A percentile compares a stretch with the other conserved stretches of the same genome.
Conservation (phyloP, 352 stramenopile genomes). For the Phytophthora lateralis region DNA sequence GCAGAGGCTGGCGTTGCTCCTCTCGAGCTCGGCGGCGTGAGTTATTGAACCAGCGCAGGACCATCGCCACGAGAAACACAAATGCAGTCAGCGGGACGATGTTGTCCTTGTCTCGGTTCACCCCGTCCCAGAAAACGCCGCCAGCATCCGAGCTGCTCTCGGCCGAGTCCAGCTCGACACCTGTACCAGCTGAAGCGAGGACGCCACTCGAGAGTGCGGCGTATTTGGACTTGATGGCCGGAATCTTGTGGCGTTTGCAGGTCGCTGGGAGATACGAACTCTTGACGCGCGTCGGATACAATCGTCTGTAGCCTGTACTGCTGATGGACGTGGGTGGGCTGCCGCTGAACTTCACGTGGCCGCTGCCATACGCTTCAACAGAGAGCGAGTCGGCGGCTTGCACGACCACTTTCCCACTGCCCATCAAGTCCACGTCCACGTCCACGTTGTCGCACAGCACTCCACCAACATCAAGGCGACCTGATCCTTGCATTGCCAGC, state of each 20-base stretch:
- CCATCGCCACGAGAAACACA: constrained; percentile 29
- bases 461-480: constrained; percentile 41
- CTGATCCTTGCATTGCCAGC: constrained; percentile 32
- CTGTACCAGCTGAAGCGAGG: constrained; percentile 4
- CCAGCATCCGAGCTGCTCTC: constrained; percentile 17
- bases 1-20: constrained; percentile 16
- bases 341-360: constrained; percentile 23
- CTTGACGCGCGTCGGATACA: constrained; percentile 5
- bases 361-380: constrained; percentile 19
- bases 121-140: constrained; percentile 4
- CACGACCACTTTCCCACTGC: constrained; percentile 46
- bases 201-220: constrained; percentile 7
- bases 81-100: constrained; percentile 20
- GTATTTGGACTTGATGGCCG: constrained; percentile 25
- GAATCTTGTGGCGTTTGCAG: constrained; percentile 24
- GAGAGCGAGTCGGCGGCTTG: constrained; percentile 33
- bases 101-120: constrained; percentile 18
- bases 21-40: constrained; percentile 25
- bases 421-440: constrained; percentile 30
- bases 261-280: constrained; percentile 13
- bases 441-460: constrained; percentile 42
- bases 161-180: constrained; percentile 24
- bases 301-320: constrained; percentile 13
- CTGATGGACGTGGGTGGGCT: constrained; percentile 8
- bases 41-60: constrained; percentile 32